Evolutionary conservation across 2,329 filamentous ascomycete genomes (phyloP), one percentile per base, ranked within the genome.

Genomic region (Aspergillus novoparasiticus): DNA sequence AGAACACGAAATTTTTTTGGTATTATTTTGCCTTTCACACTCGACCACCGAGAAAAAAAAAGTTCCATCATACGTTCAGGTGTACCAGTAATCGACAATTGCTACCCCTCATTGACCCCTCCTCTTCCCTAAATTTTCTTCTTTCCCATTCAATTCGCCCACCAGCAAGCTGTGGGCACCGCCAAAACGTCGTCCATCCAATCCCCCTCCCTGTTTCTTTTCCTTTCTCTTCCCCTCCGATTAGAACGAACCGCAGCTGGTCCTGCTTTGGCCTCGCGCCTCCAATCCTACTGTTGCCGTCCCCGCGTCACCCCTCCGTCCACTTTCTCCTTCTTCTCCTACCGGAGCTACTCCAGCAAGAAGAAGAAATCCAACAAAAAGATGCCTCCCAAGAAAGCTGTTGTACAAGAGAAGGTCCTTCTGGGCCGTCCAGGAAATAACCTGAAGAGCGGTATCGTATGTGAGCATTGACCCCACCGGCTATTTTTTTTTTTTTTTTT

Each of bases 361-460:
- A 83, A 85, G 76, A 83, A 85, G 76, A 89, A 86, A 79, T 84
- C 58, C 26, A 57, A 81, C 79, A 85, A 80, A 79, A 93, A 88
- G 79, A 99, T 99, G 95, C 86, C 93, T 82, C 95, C 95, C 80
- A 99, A 99, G 87, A 98, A 98, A 84, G 84, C 83, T 59, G 90
- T 89, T 74, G 89, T 92, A 75, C 91, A 97, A 86, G 92, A 98
- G 87, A 98, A 98, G 89, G 87, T 98, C 81, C 89, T 95, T 73
- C 87, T 99, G 81, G 95, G 95, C 81, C 87, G 95, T 79, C 95
- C 95, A 70, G 95, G 95, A 77, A 99, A 99, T 87, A 98, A 89
- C 84, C 82, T 99, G 82, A 99, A 98, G 89, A 97, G 93, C 85
- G 96, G 95, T 84, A 99, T 99, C 83, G 87, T 89, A 87, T 89